These are phyloP conservation scores for Anastatica hierochuntica DNA, from an alignment of 345 rosid genomes.

Conservation along the genomic window DNA sequence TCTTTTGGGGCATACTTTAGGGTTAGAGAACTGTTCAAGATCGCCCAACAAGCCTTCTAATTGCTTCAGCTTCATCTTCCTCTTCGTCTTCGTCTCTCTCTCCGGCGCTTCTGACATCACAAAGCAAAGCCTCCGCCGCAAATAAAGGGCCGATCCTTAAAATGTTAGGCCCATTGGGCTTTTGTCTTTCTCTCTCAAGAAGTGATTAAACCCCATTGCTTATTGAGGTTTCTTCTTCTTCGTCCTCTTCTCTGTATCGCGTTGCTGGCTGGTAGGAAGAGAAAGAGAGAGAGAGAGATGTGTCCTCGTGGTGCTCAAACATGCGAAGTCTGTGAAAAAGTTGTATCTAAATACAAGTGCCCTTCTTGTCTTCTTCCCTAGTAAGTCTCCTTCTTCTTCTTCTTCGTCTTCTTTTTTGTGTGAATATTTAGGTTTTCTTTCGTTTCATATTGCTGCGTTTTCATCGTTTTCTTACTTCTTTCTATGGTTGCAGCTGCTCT, in stretches of 20 bases:
- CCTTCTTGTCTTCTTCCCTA: slow-evolving; percentile 68
- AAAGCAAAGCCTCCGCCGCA: neutral
- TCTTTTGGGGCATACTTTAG: slow-evolving; percentile 39
- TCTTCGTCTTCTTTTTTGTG: neutral
- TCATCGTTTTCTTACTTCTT: no score
- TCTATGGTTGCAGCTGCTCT: slow-evolving; percentile 58
- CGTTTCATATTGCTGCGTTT: neutral
- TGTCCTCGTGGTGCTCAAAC: slow-evolving; percentile 26
- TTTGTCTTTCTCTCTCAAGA: neutral
- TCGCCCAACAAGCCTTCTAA: slow-evolving; percentile 68
- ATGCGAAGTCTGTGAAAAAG: slow-evolving; percentile 51
- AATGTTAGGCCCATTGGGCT: slow-evolving; percentile 16
- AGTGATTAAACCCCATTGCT: neutral
- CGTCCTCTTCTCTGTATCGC: neutral
- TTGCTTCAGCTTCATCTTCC: slow-evolving; percentile 85
- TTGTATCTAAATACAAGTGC: slow-evolving; percentile 67
- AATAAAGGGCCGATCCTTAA: neutral
- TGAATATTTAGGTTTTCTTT: neutral
- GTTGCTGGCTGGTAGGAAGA: neutral
- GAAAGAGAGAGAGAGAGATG: slow-evolving; percentile 4
- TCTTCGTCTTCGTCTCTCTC: slow-evolving; percentile 80
- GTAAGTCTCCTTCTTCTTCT: slow-evolving; percentile 31
- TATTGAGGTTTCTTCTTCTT: neutral
- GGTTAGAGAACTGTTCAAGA: slow-evolving; percentile 64
- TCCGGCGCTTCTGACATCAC: slow-evolving; percentile 18